Conservation (phyloP, 257 asterid genomes). For the Scutellaria galericulata region DNA sequence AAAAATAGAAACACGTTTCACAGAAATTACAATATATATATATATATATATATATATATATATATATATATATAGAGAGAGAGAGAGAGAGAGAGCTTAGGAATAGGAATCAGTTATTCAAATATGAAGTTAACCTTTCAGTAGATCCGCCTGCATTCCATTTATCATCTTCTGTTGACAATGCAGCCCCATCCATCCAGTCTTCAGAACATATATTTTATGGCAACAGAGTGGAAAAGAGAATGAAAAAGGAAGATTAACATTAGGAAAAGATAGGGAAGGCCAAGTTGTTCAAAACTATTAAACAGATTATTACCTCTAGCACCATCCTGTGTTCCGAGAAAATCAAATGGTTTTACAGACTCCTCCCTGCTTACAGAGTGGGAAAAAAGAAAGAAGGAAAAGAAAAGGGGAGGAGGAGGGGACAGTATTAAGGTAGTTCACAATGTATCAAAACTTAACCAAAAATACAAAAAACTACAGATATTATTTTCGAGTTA, state of each 20-base stretch:
- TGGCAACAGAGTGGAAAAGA: slow-evolving; percentile 28
- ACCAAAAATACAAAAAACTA: slow-evolving; percentile 4
- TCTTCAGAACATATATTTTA: slow-evolving; percentile 42
- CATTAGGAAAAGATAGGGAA: not conserved
- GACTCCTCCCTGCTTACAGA: slow-evolving; percentile 60
- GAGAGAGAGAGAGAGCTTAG: not conserved
- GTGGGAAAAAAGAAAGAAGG: slow-evolving; percentile 26
- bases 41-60: too few relatives aligned
- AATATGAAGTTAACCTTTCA: slow-evolving; percentile 50
- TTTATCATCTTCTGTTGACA: slow-evolving; percentile 48
- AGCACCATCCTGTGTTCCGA: slow-evolving; percentile 69
- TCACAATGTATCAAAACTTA: slow-evolving; percentile 14
- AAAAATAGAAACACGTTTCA: not conserved
- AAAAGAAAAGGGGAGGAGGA: too few relatives aligned
- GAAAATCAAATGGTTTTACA: slow-evolving; percentile 75
- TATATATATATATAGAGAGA: too few relatives aligned
- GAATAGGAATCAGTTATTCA: slow-evolving; percentile 22
- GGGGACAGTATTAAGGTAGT: slow-evolving; percentile 19
- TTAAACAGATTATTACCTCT: slow-evolving; percentile 51
- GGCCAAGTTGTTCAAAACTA: slow-evolving; percentile 23
- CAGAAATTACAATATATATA: not conserved
- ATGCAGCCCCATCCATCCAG: slow-evolving; percentile 66
- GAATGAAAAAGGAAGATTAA: not conserved
- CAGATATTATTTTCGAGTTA: not conserved
- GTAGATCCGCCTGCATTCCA: slow-evolving; percentile 70